Conservation (phyloP, 768 basidiomycete species). For the Auricularia cornea region DNA sequence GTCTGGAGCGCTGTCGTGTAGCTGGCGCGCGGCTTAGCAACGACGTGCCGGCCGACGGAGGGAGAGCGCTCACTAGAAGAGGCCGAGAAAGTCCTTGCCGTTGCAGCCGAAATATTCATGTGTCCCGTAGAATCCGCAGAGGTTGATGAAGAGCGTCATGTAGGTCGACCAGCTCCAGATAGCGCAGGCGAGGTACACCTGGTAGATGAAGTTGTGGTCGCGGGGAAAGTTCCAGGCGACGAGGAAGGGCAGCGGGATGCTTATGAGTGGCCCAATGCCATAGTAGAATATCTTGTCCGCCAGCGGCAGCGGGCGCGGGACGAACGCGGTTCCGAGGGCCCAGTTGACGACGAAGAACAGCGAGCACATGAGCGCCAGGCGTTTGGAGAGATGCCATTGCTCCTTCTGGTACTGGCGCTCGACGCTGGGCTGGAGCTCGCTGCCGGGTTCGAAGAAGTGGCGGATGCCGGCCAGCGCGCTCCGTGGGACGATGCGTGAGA, state of each 20-base stretch:
- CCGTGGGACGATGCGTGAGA: constrained; percentile 53
- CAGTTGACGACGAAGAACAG: constrained; percentile 62
- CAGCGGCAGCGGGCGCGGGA: constrained; percentile 33
- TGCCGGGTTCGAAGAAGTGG: background rate
- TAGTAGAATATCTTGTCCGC: constrained; percentile 58
- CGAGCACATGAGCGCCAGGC: constrained; percentile 53
- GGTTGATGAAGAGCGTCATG: background rate
- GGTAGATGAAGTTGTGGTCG: constrained; percentile 50
- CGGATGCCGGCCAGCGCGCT: constrained; percentile 16
- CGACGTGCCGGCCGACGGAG: background rate
- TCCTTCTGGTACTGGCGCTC: constrained; percentile 50
- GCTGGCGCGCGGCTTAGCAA: background rate
- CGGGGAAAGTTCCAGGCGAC: constrained; percentile 68
- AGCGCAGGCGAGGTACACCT: constrained; percentile 45
- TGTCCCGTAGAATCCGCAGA: background rate
- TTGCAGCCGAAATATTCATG: background rate
- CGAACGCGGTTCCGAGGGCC: constrained; percentile 50
- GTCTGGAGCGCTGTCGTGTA: background rate
- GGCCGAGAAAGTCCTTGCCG: background rate
- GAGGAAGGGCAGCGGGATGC: constrained; percentile 53
- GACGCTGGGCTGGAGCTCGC: constrained; percentile 22
- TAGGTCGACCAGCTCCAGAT: constrained; percentile 52
- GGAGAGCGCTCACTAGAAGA: background rate
- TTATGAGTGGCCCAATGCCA: constrained; percentile 50
- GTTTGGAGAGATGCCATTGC: constrained; percentile 25